Evolutionary conservation across 495 filamentous ascomycete species (phyloP).

Genomic region (Umbilicaria muhlenbergii): DNA sequence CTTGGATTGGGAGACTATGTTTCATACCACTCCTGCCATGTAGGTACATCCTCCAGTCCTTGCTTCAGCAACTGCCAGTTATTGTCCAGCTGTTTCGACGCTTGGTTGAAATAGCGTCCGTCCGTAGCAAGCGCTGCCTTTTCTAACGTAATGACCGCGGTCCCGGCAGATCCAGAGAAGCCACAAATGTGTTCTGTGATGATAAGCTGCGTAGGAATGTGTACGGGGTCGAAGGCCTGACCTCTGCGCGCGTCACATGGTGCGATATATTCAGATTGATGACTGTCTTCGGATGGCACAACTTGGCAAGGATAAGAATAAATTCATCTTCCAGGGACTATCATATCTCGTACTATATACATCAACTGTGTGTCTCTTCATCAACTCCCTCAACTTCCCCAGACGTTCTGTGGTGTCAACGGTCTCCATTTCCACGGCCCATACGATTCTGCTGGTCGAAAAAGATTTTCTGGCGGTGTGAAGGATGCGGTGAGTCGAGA

Average conservation of each 20-base stretch:
- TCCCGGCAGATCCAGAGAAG: constrained; percentile 91
- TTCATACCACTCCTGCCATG: constrained; percentile 87
- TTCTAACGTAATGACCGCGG: constrained; percentile 70
- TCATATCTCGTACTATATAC: constrained; percentile 62
- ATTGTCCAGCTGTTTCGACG: constrained; percentile 73
- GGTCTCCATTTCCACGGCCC: constrained; percentile 55
- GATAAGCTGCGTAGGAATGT: constrained; percentile 11
- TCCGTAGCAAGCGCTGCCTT: constrained; percentile 90
- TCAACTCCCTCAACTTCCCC: constrained; percentile 61
- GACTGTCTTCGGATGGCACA: constrained; percentile 92
- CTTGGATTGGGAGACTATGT: background rate
- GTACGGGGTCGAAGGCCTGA: constrained; percentile 19
- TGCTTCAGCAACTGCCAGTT: constrained; percentile 93
- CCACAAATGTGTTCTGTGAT: constrained; percentile 68
- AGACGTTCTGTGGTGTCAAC: constrained; percentile 73
- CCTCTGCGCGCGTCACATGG: constrained; percentile 81
- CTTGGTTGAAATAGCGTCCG: constrained; percentile 97
- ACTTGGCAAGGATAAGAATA: constrained; percentile 35
- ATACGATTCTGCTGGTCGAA: constrained; percentile 17
- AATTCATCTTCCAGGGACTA: background rate
- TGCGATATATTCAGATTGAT: constrained; percentile 96
- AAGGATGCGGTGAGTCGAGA: background rate
- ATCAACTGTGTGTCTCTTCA: constrained; percentile 77
- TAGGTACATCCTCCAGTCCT: constrained; percentile 82
- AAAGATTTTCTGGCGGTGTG: constrained; percentile 4